Evolutionary conservation across 2,329 filamentous ascomycete genomes (phyloP).

Genomic region (Hymenoscyphus scutula): DNA sequence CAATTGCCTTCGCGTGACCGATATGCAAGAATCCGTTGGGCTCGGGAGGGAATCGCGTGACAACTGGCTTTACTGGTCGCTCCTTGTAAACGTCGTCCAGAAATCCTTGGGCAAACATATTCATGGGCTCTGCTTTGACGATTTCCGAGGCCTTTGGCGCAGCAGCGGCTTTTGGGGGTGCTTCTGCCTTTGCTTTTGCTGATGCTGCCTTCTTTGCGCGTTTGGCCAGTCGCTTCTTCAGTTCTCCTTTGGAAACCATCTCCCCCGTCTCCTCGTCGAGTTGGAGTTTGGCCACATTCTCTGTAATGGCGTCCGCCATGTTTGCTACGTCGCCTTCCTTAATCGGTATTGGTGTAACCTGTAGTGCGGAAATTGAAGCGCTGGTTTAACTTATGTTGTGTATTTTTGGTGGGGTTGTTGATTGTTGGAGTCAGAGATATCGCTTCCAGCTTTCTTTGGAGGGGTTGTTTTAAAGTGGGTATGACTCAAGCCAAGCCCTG

Average conservation of each 20-base stretch:
- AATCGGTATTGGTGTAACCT: not conserved
- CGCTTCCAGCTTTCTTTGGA: slow-evolving; percentile 4
- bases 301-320: slow-evolving; percentile 48
- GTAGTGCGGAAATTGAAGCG: not conserved
- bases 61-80: slow-evolving; percentile 57
- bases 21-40: slow-evolving; percentile 94
- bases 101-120: slow-evolving; percentile 79
- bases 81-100: slow-evolving; percentile 69
- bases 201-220: slow-evolving; percentile 55
- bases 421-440: slow-evolving; percentile 4
- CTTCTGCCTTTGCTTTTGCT: slow-evolving; percentile 51
- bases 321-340: slow-evolving; percentile 12
- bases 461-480: slow-evolving; percentile 7
- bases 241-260: slow-evolving; percentile 62
- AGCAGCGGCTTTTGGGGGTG: slow-evolving; percentile 37
- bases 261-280: slow-evolving; percentile 64
- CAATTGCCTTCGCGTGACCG: slow-evolving; percentile 92
- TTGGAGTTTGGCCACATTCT: slow-evolving; percentile 54
- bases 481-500: slow-evolving; percentile 3
- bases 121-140: slow-evolving; percentile 34
- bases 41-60: slow-evolving; percentile 78
- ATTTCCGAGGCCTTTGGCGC: slow-evolving; percentile 35
- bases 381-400: not conserved
- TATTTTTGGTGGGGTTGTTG: slow-evolving; percentile 8
- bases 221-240: slow-evolving; percentile 60